phyloP scores from a whole-genome alignment of 2,329 filamentous ascomycete genomes.

The Bipolaris cookei region DNA sequence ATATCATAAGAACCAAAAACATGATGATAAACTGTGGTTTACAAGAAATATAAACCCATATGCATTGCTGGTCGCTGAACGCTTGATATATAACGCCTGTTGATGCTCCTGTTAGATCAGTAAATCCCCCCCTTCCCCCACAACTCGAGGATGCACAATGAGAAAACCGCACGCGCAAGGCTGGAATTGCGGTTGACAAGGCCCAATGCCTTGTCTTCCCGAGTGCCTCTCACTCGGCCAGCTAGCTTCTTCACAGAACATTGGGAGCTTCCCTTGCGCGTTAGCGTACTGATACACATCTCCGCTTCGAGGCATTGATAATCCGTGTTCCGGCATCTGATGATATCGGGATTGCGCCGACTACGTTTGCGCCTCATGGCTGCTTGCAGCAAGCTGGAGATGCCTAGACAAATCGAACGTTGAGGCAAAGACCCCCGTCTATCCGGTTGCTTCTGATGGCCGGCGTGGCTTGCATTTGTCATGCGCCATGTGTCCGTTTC shows the following conservation, averaged over 20 bases:
- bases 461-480: conserved; percentile 88
- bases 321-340: not conserved
- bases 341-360: not conserved
- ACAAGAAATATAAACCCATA: not conserved
- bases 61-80: conserved; percentile 7
- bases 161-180: not conserved
- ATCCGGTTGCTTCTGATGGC: conserved; percentile 49
- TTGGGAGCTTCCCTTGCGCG: not conserved
- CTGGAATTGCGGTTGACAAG: not conserved
- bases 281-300: not conserved
- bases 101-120: conserved; percentile 1
- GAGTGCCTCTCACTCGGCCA: not conserved
- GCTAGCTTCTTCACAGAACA: not conserved
- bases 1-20: not conserved
- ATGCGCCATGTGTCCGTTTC: conserved; percentile 84
- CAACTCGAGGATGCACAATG: not conserved
- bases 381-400: not conserved
- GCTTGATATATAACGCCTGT: conserved; percentile 12
- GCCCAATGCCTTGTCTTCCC: not conserved
- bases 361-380: not conserved
- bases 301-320: not conserved
- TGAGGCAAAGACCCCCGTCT: not conserved
- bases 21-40: not conserved
- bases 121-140: not conserved
- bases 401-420: conserved; percentile 1